Conservation (phyloP, 192 early-diverging fungal species). For the Rhizoclosmatium globosum region DNA sequence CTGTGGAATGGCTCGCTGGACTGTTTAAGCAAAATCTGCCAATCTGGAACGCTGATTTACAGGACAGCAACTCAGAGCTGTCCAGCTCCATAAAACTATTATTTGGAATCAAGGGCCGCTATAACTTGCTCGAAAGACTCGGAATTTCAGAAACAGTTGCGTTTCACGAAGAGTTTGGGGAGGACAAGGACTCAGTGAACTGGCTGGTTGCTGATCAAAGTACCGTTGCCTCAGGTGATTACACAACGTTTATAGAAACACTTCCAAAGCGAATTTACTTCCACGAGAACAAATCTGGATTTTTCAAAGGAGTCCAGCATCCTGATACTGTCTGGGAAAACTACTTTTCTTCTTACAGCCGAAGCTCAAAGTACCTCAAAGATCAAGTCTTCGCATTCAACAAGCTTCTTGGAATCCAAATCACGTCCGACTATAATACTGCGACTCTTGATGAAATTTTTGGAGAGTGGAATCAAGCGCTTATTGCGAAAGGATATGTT, state of each 20-base stretch:
- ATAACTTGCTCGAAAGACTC: not conserved
- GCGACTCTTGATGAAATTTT: not conserved
- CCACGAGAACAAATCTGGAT: not conserved
- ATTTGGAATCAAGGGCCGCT: not conserved
- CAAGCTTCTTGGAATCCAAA: not conserved
- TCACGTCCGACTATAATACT: not conserved
- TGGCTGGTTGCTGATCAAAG: not conserved
- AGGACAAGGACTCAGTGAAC: not conserved
- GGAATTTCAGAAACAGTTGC: not conserved
- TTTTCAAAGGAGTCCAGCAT: not conserved
- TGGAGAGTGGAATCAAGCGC: not conserved
- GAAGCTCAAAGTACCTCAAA: not conserved
- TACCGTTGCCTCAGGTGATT: not conserved
- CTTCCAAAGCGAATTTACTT: not conserved
- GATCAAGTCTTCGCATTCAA: not conserved
- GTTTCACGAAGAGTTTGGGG: not conserved
- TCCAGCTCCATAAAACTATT: not conserved
- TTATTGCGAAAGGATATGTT: conserved; percentile 8
- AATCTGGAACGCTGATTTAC: not conserved
- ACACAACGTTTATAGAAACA: not conserved
- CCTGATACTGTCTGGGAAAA: conserved; percentile 4
- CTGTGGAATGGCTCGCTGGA: not conserved
- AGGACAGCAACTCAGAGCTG: not conserved
- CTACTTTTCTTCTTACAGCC: not conserved
- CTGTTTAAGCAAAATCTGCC: not conserved